Evolutionary conservation across 1,284 basidiomycete species (phyloP), one percentile per base, ranked within the genome.

Genomic region (Mycena citricolor): DNA sequence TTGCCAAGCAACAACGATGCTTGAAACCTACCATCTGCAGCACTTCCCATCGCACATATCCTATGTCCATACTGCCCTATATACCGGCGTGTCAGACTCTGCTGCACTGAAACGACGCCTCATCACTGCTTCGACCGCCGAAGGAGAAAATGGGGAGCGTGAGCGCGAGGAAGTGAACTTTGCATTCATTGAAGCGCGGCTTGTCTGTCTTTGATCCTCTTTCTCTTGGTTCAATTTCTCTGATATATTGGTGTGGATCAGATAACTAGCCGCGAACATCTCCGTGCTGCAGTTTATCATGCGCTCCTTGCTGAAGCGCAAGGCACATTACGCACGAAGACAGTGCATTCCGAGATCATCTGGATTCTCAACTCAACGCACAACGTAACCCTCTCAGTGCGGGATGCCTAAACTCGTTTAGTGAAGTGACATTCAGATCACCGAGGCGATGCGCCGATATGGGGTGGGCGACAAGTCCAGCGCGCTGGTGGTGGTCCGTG

Each of bases 331-430:
- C 73, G 82, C 34, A 91, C 90, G 3, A 86, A 83, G 63, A 86
- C 87, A 0, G 68, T 90, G 0, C 90, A 95, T 61, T 91, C 89
- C 0, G 93, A 97, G 62, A 76, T 97, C 39, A 70, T 97, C 10
- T 91, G 86, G 73, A 69, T 77, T 14, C 70, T 97, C 33, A 90
- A 86, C 54, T 89, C 90, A 1, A 88, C 84, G 14, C 89, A 90
- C 56, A 94, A 93, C 61, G 89, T 88, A 16, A 38, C 23, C 35
- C 29, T 13, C 24, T 22, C 21, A 17, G 32, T 39, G 19, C n/a
- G n/a, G n/a, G n/a, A n/a, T n/a, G n/a, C n/a, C n/a, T n/a, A n/a
- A n/a, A n/a, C n/a, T n/a, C n/a, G n/a, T n/a, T n/a, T n/a, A n/a
- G 23, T 35, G 12, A 10, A 35, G 40, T 28, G 22, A 32, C 24